Conservation (phyloP, 345 rosid genomes). For the Noccaea bulbosa region DNA sequence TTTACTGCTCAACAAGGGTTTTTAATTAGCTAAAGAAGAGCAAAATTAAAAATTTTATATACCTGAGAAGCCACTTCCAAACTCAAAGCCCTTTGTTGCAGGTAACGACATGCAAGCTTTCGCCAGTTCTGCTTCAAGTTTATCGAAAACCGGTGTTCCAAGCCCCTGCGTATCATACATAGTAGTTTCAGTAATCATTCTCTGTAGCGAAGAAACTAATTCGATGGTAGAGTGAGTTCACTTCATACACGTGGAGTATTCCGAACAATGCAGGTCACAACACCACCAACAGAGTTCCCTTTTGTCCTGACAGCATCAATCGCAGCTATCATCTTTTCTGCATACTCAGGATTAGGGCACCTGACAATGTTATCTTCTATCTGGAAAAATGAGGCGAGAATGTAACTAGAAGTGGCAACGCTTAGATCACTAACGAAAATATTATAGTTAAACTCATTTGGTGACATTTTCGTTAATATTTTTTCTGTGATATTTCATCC, state of each 20-base stretch:
- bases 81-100: constrained; percentile 96
- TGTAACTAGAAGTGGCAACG: neutral
- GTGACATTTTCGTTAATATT: no score
- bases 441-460: no score
- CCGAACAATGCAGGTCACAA: constrained; percentile 92
- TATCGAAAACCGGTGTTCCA: constrained; percentile 97
- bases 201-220: neutral
- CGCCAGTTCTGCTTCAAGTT: constrained; percentile 96
- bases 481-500: no score
- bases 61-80: constrained; percentile 99
- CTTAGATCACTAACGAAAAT: neutral
- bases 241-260: constrained; percentile 84
- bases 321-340: constrained; percentile 96
- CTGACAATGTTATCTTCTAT: constrained; percentile 92
- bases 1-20: constrained; percentile 15
- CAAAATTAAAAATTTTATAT: constrained; percentile 22
- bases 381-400: constrained; percentile 50
- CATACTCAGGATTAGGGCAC: constrained; percentile 95
- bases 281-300: constrained; percentile 96
- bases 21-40: constrained; percentile 16
- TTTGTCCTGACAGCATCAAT: constrained; percentile 80
- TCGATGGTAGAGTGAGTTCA: constrained; percentile 25
- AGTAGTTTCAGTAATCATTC: constrained; percentile 34
- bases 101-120: constrained; percentile 95
- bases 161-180: constrained; percentile 71